Evolutionary conservation across 2,329 filamentous ascomycete species (phyloP), one percentile per base, ranked within the genome.

Genomic region (Xylaria polymorpha): DNA sequence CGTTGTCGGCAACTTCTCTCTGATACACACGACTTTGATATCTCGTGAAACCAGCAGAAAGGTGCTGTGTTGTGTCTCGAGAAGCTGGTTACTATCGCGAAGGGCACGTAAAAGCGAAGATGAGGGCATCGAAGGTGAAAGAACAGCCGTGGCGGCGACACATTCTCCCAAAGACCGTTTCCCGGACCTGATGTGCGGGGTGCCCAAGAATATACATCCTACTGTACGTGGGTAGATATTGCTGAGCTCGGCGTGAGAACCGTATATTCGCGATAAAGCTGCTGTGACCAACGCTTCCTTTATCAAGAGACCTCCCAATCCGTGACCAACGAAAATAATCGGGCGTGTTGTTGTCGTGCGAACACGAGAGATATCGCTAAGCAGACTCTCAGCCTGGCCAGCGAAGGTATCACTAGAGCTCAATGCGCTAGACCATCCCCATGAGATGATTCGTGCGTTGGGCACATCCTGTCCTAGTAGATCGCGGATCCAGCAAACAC

Each of bases 161-260:
- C 76, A 77, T 14, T 78, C 77, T 4, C 77, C 76, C 25, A 78
- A 64, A 10, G 72, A 72, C 48, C 74, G 75, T 51, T 77, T 77
- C 37, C 75, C 75, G 29, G 69, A 73, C 60, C 76, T 70, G 25
- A 68, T 67, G 43, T 78, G 77, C 25, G 77, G 77, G 4, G 77
- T 78, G 18, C 76, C 75, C 9, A 78, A 59, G 59, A 78, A 78
- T 25, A 78, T 72, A 48, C 76, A 77, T 41, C 77, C 77, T 48
- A 78, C 67, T 10, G 77, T 78, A n/a, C 73, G 72, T 9, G 77
- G 77, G 37, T 78, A 78, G 4, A 78, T 73, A 53, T 78, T 78
- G 48, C 76, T 74, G 32, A 78, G 67, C 61, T 78, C 76, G n/a
- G 74, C 72, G 48, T 78, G 77, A 32, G 75, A 69, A 46, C 76